phyloP scores from a whole-genome alignment of 1,284 basidiomycete species.

The Pyrrhoderma noxium region DNA sequence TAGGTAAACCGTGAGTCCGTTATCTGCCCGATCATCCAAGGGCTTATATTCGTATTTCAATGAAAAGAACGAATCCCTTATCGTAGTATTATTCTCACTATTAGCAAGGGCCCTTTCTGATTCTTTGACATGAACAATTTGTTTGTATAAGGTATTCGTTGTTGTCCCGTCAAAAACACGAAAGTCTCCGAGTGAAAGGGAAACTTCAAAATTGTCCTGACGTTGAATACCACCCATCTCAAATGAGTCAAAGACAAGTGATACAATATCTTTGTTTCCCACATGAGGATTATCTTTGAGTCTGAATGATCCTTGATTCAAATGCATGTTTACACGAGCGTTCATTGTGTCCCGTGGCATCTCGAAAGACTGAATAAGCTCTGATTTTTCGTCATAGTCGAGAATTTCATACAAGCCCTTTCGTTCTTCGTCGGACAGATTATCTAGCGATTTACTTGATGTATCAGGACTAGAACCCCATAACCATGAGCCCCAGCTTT shows the following conservation, averaged over 20 bases:
- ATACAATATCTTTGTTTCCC: conserved; percentile 66
- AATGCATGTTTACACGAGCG: conserved; percentile 67
- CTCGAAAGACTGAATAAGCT: conserved; percentile 61
- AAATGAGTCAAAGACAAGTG: conserved; percentile 85
- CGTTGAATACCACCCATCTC: conserved; percentile 83
- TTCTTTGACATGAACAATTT: conserved; percentile 89
- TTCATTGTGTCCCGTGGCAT: conserved; percentile 80
- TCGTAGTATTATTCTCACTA: conserved; percentile 34
- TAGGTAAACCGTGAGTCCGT: conserved; percentile 84
- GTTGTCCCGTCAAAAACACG: conserved; percentile 91
- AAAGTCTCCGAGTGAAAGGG: conserved; percentile 82
- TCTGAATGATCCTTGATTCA: conserved; percentile 84
- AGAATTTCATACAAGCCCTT: conserved; percentile 91
- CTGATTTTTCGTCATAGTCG: conserved; percentile 87
- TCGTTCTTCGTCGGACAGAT: conserved; percentile 88
- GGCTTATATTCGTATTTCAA: conserved; percentile 93
- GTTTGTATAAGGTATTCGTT: conserved; percentile 73
- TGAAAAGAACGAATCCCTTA: conserved; percentile 72
- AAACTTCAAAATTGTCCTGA: conserved; percentile 78
- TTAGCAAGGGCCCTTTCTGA: conserved; percentile 25
- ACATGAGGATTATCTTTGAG: conserved; percentile 69
- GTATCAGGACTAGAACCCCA: conserved; percentile 56
- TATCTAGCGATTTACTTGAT: conserved; percentile 37
- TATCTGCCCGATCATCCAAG: conserved; percentile 89
- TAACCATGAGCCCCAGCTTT: conserved; percentile 61